These are phyloP conservation scores for Ceratocystis albifundus DNA, from an alignment of 2,329 filamentous ascomycete species.

Conservation along the genomic window DNA sequence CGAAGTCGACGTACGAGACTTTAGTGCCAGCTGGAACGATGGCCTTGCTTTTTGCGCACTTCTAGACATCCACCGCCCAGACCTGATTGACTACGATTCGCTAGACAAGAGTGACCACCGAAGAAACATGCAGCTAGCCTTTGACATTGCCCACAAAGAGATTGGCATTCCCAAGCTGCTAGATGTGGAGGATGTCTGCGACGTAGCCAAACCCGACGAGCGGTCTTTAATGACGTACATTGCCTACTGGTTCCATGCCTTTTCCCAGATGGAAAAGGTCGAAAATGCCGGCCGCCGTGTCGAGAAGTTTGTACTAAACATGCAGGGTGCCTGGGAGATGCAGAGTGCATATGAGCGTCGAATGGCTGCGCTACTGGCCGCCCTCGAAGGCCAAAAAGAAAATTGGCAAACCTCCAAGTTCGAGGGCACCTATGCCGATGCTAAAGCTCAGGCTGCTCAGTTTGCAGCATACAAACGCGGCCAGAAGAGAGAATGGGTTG, in stretches of 20 bases:
- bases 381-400: constrained; percentile 61
- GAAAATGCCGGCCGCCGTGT: constrained; percentile 93
- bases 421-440: constrained; percentile 83
- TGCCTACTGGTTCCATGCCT: constrained; percentile 99
- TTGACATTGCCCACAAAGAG: constrained; percentile 89
- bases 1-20: constrained; percentile 89
- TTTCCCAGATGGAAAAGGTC: constrained; percentile 96
- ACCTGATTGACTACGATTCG: constrained; percentile 91
- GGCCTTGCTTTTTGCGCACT: constrained; percentile 93
- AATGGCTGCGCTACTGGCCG: constrained; percentile 69
- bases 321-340: constrained; percentile 99
- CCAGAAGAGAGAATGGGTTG: constrained; percentile 89
- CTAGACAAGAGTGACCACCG: constrained; percentile 89
- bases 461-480: constrained; percentile 86
- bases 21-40: constrained; percentile 94
- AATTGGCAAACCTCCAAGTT: constrained; percentile 72
- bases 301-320: constrained; percentile 96
- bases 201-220: constrained; percentile 91
- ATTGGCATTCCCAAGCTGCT: constrained; percentile 93
- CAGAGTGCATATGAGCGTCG: constrained; percentile 88
- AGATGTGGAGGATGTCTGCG: constrained; percentile 95
- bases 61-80: constrained; percentile 90
- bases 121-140: constrained; percentile 96
- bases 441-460: constrained; percentile 70
- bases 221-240: constrained; percentile 98